A percentile compares a stretch with the other conserved stretches of the same genome.
These are phyloP conservation scores for Metschnikowia koreensis DNA, from an alignment of 805 yeast genomes.

Conservation along the genomic window DNA sequence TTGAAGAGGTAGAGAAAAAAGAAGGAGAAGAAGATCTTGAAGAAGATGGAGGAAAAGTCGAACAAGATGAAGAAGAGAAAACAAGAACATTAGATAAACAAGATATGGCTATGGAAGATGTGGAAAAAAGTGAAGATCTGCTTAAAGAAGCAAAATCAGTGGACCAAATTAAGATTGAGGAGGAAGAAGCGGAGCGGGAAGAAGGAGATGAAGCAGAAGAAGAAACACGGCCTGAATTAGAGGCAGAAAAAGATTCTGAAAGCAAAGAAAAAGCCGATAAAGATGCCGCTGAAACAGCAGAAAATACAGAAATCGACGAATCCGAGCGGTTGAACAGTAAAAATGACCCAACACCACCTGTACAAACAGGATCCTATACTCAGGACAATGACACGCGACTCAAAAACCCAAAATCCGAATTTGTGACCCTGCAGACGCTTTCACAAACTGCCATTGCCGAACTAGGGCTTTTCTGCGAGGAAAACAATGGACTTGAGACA, in stretches of 20 bases:
- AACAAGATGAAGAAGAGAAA: slow-evolving; percentile 15
- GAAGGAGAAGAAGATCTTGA: slow-evolving; percentile 8
- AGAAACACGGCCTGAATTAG: not conserved
- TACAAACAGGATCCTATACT: slow-evolving; percentile 43
- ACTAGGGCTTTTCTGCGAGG: slow-evolving; percentile 64
- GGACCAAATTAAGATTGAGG: slow-evolving; percentile 3
- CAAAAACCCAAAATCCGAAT: slow-evolving; percentile 74
- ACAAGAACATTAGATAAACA: not conserved
- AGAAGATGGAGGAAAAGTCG: slow-evolving; percentile 7
- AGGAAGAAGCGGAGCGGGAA: slow-evolving; percentile 3
- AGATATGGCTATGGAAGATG: slow-evolving; percentile 10
- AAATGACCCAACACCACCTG: slow-evolving; percentile 45
- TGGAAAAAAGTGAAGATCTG: slow-evolving; percentile 8
- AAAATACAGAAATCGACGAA: not conserved
- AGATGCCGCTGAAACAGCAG: slow-evolving; percentile 9
- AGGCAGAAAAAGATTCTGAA: slow-evolving; percentile 9
- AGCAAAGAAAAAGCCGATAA: not conserved
- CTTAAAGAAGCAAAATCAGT: slow-evolving; percentile 7
- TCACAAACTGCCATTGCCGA: slow-evolving; percentile 61
- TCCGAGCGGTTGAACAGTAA: slow-evolving; percentile 22
- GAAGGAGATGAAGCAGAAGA: not conserved
- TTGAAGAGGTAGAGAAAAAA: slow-evolving; percentile 1
- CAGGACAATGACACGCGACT: slow-evolving; percentile 57
- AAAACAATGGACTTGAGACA: slow-evolving; percentile 54
- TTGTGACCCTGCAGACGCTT: slow-evolving; percentile 65